Evolutionary conservation across 805 yeast genomes (phyloP), one percentile per base, ranked within the genome.

Genomic region (Yamadazyma paraphyllophila): DNA sequence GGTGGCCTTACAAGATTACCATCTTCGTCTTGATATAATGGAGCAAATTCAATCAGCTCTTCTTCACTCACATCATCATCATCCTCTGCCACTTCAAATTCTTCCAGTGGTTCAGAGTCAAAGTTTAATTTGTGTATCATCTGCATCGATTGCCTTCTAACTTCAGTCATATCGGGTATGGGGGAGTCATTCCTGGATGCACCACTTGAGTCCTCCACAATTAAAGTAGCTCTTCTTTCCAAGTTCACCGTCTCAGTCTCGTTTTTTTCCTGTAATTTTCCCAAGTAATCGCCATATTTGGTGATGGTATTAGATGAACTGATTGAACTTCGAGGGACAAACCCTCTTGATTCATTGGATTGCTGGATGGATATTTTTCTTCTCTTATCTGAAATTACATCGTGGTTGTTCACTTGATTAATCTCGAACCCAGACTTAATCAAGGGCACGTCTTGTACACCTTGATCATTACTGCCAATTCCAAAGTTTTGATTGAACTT

Each of bases 1-100:
- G 76, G 75, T 0, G 77, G 77, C 38, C 77, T 58, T 2, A 66
- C 70, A 40, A 67, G 50, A 36, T 67, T 63, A 9, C 76, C 76
- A 1, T 63, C 58, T 6, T 57, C 62, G 46, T 72, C 75, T 10
- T 58, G 52, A 48, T 71, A 70, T 20, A 62, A 45, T 4, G 69
- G 65, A 2, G 69, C 66, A 49, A 59, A 62, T 29, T 64, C 70
- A 8, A 15, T 24, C 10, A 31, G 36, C 16, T 41, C 48, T 33
- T 31, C 34, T 31, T 46, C 43, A 11, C 16, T 31, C 10, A n/a
- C 41, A 7, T 36, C 36, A 4, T 43, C 36, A 30, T 14, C 15
- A 12, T 13, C 31, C 7, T 17, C 32, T 17, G 36, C 45, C 15
- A 11, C 14, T n/a, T 40, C 43, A 11, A 12, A 9, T 4, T 20